A percentile compares a stretch with the other conserved stretches of the same genome.
These are phyloP conservation scores for Tuctoria greenei DNA, from an alignment of 176 grass and related monocot species.

Conservation along the genomic window DNA sequence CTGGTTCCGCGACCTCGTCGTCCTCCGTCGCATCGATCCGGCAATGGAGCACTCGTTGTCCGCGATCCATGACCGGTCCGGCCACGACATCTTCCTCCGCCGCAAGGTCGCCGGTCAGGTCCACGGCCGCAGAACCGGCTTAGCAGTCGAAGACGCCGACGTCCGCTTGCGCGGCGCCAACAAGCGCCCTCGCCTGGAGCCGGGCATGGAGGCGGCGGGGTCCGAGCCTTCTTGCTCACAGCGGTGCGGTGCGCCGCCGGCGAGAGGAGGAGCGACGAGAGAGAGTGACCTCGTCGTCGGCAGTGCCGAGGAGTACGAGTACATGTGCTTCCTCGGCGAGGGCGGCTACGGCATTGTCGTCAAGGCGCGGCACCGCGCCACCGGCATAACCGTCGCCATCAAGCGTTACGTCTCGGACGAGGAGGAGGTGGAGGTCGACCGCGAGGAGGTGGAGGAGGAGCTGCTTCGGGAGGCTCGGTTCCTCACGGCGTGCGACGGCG, in stretches of 20 bases:
- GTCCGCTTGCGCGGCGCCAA: not conserved
- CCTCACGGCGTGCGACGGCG: not conserved
- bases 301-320: slow-evolving; percentile 12
- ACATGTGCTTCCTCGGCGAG: not conserved
- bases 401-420: slow-evolving; percentile 7
- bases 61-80: too few species aligned
- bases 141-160: not conserved
- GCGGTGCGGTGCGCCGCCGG: not conserved
- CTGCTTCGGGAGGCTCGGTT: not conserved
- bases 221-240: too few species aligned
- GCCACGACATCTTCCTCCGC: too few species aligned
- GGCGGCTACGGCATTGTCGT: slow-evolving; percentile 12
- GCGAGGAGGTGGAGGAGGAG: not conserved
- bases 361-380: slow-evolving; percentile 13
- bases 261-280: not conserved
- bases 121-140: too few species aligned
- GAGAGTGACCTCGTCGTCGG: not conserved
- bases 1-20: too few species aligned
- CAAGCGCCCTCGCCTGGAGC: not conserved
- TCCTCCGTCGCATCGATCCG: too few species aligned
- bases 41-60: too few species aligned
- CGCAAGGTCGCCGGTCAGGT: too few species aligned
- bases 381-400: slow-evolving; percentile 33
- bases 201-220: too few species aligned
- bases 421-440: too few species aligned